A percentile compares a stretch with the other conserved stretches of the same genome.
phyloP scores from a whole-genome alignment of 2,329 filamentous ascomycete genomes.

The Pestalotiopsis sp. region DNA sequence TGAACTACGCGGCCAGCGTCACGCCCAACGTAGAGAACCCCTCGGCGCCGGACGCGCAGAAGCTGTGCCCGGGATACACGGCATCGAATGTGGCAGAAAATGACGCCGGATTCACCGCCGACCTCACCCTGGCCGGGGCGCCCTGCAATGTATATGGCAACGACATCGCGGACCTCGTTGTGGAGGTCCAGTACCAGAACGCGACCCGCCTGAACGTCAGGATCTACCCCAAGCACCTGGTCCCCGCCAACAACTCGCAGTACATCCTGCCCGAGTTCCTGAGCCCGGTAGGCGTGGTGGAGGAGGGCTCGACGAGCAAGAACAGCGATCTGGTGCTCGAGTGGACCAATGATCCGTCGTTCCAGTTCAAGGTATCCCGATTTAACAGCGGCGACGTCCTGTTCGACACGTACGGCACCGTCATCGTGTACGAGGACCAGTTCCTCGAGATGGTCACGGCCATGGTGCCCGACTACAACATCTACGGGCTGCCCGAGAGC shows the following conservation, averaged over 20 bases:
- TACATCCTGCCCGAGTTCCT: constrained; percentile 68
- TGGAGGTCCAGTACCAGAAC: constrained; percentile 71
- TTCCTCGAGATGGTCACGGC: constrained; percentile 75
- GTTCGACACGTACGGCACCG: constrained; percentile 68
- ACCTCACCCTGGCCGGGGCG: constrained; percentile 69
- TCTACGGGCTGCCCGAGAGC: constrained; percentile 75
- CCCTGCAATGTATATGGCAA: constrained; percentile 80
- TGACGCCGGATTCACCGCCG: constrained; percentile 64
- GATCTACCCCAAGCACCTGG: constrained; percentile 70
- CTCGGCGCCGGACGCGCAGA: constrained; percentile 63
- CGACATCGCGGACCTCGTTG: constrained; percentile 67
- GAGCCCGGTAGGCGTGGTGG: constrained; percentile 57
- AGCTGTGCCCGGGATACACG: constrained; percentile 69
- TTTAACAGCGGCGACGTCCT: constrained; percentile 65
- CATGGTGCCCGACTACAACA: constrained; percentile 72
- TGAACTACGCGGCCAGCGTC: constrained; percentile 27
- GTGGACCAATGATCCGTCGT: constrained; percentile 60
- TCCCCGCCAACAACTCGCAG: constrained; percentile 64
- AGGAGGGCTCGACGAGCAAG: constrained; percentile 46
- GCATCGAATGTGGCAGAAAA: constrained; percentile 62
- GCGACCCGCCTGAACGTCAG: constrained; percentile 69
- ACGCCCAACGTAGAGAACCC: constrained; percentile 69
- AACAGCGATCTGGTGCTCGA: constrained; percentile 58
- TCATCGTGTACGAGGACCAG: constrained; percentile 75
- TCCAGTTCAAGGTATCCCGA: constrained; percentile 68